Base-by-base conservation (phyloP, 2,329 filamentous ascomycete species). In the Botrytis byssoidea region DNA sequence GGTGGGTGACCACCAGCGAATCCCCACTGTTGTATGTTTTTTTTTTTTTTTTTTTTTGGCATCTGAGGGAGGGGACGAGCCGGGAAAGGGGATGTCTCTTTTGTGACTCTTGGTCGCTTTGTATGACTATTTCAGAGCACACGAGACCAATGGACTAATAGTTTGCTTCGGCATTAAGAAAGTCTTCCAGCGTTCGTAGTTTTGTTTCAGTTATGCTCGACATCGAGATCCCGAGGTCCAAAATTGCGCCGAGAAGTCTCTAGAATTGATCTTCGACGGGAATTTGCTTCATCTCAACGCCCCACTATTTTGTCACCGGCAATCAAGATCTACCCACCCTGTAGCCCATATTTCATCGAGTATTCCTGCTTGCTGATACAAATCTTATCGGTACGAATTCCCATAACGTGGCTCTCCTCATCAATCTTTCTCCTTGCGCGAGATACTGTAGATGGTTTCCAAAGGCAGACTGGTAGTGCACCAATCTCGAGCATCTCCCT, bases 271-370 rank as follows among this genome's bases (percentile, higher is more conserved):
- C 9, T 12, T 40, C 37, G 37, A 92, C 80, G 88, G 94, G 73
- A 93, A 94, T 79, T 89, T 92, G 25, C 48, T 97, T 98, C 85
- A 98, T 98, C 80, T 95, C 95, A 0, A 95, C 97, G 83, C 97
- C 93, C 25, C 93, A 97, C 80, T 93, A 94, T 0, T 98, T 98
- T 82, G 89, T 97, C 42, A 57, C 95, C 95, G 86, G 86, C 68
- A 85, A 89, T 74, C 85, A 82, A 76, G 83, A 85, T 81, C 82
- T 84, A 42, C 83, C 86, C 4, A 84, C 85, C 76, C 85, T 85
- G 61, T 83, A 81, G 60, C 74, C 78, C 5, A 78, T 80, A 74
- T 76, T 75, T 71, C 78, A 79, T 68, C 79, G 0, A 18, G 16
- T 18, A 29, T 29, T 29, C 14, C 9, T 57, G 14, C 14, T 57